Evolutionary conservation across 2,329 filamentous ascomycete genomes (phyloP).

Genomic region (Teratosphaeria zuluensis): DNA sequence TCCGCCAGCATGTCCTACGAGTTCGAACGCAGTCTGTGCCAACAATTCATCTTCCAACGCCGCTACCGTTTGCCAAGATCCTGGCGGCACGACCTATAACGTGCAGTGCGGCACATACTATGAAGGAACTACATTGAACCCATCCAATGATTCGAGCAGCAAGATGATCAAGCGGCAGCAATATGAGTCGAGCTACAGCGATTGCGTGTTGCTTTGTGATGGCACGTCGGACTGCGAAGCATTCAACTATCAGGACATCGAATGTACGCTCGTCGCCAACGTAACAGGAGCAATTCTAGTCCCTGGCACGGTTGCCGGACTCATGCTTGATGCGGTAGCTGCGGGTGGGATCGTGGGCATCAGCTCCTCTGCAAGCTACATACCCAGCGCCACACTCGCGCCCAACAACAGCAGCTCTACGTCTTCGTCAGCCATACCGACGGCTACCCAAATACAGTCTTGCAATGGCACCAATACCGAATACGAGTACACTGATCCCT

Average conservation of each 20-base stretch:
- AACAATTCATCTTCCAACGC: neutral
- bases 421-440: neutral
- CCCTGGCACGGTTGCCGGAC: neutral
- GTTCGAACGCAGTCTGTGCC: neutral
- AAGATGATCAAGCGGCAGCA: neutral
- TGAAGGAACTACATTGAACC: neutral
- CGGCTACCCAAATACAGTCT: neutral
- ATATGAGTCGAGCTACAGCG: neutral
- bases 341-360: neutral
- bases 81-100: neutral
- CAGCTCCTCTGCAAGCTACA: neutral
- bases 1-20: neutral
- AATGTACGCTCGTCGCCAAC: neutral
- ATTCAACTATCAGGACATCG: neutral
- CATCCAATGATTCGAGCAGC: neutral
- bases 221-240: neutral
- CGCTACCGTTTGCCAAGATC: neutral
- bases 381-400: neutral
- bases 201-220: neutral
- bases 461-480: neutral
- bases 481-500: slow-evolving; percentile 1
- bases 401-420: neutral
- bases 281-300: neutral
- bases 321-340: neutral
- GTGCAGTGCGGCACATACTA: neutral